Evolutionary conservation across 768 basidiomycete genomes (phyloP).

Genomic region (Russula virescens): DNA sequence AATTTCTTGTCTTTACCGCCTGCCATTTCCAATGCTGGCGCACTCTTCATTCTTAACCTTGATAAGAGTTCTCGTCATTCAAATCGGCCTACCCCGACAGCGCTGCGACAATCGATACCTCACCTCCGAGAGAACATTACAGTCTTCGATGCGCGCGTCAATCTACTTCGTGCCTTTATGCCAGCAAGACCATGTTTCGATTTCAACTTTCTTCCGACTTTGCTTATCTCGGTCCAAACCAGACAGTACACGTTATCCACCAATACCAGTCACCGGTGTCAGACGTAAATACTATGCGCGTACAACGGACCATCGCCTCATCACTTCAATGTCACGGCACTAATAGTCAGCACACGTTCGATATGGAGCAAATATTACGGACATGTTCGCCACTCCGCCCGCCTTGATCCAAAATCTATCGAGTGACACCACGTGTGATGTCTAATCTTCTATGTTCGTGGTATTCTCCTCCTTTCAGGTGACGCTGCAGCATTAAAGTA

Average conservation of each 20-base stretch:
- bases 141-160: background rate
- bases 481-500: background rate
- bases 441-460: too few species aligned
- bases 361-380: background rate
- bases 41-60: slow-evolving; percentile 5
- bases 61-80: background rate
- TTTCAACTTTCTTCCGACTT: background rate
- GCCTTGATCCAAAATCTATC: background rate
- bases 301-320: background rate
- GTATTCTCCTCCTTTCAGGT: background rate
- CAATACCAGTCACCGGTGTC: background rate
- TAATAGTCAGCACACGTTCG: slow-evolving; percentile 6
- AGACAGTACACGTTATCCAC: slow-evolving; percentile 5
- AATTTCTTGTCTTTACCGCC: slow-evolving; percentile 4
- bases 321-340: background rate
- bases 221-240: background rate
- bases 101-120: slow-evolving; percentile 1
- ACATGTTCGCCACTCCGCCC: background rate
- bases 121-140: background rate
- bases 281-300: background rate
- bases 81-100: background rate
- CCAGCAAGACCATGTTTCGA: slow-evolving; percentile 9
- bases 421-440: background rate
- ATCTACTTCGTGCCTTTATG: slow-evolving; percentile 3
- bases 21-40: background rate